These are phyloP conservation scores for Leccinum boreale DNA, from an alignment of 768 basidiomycete species.

Conservation along the genomic window DNA sequence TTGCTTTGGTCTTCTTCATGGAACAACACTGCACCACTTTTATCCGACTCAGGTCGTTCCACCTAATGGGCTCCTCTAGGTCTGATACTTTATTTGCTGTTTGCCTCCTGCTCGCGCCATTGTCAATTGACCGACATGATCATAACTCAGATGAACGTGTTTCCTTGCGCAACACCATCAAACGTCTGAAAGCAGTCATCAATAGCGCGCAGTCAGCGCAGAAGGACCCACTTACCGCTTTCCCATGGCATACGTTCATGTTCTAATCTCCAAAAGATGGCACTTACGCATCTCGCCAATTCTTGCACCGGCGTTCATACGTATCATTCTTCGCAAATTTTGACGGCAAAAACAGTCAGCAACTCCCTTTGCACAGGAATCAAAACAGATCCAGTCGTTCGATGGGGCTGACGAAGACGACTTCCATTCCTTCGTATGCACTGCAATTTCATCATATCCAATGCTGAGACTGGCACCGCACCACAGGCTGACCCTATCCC, in stretches of 20 bases:
- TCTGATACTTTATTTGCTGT: neutral
- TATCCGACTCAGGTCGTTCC: neutral
- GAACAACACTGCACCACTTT: slow-evolving; percentile 15
- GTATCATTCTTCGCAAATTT: neutral
- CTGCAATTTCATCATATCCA: slow-evolving; percentile 7
- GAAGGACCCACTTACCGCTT: neutral
- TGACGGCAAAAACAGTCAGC: neutral
- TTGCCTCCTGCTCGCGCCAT: neutral
- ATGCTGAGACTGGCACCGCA: slow-evolving; percentile 1
- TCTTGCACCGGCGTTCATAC: neutral
- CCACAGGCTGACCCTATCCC: neutral
- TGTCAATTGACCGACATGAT: neutral
- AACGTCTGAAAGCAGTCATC: neutral
- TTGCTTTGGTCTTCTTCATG: neutral
- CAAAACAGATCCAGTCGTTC: neutral
- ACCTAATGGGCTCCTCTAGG: neutral
- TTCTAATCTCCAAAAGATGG: slow-evolving; percentile 8
- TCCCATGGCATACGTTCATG: neutral
- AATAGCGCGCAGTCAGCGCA: neutral
- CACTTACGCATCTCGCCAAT: neutral
- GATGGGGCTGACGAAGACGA: slow-evolving; percentile 1
- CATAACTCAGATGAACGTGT: neutral
- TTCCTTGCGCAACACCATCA: neutral
- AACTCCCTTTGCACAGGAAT: slow-evolving; percentile 3
- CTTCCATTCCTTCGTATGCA: slow-evolving; percentile 20